A percentile compares a stretch with the other conserved stretches of the same genome.
Conservation (phyloP, 2,329 filamentous ascomycete genomes). For the Leptographium flavum region DNA sequence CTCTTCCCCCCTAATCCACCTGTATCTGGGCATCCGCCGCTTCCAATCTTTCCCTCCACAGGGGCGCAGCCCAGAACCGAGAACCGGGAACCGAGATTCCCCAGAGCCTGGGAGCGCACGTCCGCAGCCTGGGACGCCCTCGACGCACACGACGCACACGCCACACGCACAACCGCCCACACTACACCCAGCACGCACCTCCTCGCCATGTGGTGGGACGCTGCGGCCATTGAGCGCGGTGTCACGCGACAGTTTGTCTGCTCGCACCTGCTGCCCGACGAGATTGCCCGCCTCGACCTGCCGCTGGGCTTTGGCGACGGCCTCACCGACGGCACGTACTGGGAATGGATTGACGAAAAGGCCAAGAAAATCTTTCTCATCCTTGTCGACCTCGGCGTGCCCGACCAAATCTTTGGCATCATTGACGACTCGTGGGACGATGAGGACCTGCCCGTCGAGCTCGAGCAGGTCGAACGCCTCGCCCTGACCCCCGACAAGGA, state of each 20-base stretch:
- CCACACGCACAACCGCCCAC: neutral
- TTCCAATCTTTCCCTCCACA: neutral
- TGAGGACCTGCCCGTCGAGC: conserved; percentile 54
- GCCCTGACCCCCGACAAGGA: conserved; percentile 44
- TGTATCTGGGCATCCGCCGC: neutral
- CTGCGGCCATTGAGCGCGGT: conserved; percentile 52
- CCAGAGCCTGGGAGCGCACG: no score
- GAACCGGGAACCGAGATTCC: no score
- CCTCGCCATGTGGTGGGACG: conserved; percentile 48
- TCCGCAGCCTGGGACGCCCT: no score
- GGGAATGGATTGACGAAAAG: conserved; percentile 61
- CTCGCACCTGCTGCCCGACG: conserved; percentile 47
- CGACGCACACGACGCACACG: neutral
- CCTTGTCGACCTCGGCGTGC: conserved; percentile 52
- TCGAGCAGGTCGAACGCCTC: conserved; percentile 50
- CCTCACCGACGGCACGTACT: conserved; percentile 58
- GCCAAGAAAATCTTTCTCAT: conserved; percentile 59
- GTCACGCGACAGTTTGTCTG: conserved; percentile 55
- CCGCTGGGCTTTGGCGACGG: conserved; percentile 54
- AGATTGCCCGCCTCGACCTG: conserved; percentile 46
- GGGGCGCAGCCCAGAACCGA: no score
- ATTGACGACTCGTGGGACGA: conserved; percentile 70
- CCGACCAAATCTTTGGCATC: conserved; percentile 60
- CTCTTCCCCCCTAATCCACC: neutral
- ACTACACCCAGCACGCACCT: neutral